Base-by-base conservation (phyloP, 441 rosid species). In the Breynia disticha region DNA sequence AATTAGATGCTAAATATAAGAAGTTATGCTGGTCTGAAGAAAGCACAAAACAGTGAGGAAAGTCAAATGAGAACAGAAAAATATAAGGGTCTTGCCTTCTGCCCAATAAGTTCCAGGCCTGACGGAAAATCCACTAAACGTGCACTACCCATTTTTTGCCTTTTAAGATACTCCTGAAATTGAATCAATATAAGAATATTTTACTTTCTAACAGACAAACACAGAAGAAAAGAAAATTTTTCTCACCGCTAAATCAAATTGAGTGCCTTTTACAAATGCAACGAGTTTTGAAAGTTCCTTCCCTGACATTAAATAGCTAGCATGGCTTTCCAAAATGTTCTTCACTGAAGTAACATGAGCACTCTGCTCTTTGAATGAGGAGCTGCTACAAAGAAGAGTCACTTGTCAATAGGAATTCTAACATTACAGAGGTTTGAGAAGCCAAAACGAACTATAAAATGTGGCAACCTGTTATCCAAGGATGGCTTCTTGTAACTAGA, bases 281-380 rank as follows among this genome's bases (percentile, higher is more conserved):
- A 93, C 99, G 57, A 93, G 99, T 79, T 89, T 93, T 50, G 96
- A 84, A 64, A 93, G 96, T 72, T 93, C 99, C 73, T 89, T 89
- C 65, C 93, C 99, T 12, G 89, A 84, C 99, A 93, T 93, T 72
- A 93, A 76, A 75, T 81, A 85, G 76, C 96, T 82, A 55, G 97
- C 99, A 79, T 93, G 97, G 74, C 76, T 80, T 78, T 89, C 99
- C 55, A 89, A 68, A 66, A 93, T 93, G 71, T 75, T 86, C 76
- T 89, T 93, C 38, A 89, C 97, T 22, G 96, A 77, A 58, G 90
- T 75, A 65, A 93, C 74, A 69, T 87, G 95, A 54, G 97, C 86
- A 77, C 84, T 93, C 71, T 79, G 89, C 63, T 93, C 99, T 64
- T 80, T 87, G 68, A 83, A 77, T 13, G 96, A 83, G 59, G 78